These are phyloP conservation scores for Pythium coloratum DNA, from an alignment of 352 stramenopile species.

Conservation along the genomic window DNA sequence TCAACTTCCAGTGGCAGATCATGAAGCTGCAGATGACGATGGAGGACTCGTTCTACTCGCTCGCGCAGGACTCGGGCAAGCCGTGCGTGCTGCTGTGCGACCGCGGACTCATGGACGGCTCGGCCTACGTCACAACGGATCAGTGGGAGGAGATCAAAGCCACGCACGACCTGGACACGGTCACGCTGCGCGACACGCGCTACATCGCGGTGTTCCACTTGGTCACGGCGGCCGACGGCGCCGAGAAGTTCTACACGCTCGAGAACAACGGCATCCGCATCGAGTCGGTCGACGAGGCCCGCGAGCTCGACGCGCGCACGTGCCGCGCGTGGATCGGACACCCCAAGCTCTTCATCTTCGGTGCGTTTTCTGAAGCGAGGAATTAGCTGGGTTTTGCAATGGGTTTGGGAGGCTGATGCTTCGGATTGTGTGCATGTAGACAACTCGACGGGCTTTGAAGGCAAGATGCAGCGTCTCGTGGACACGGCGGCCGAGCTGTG, in stretches of 20 bases:
- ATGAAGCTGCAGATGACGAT: slow-evolving; percentile 83
- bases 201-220: slow-evolving; percentile 90
- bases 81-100: slow-evolving; percentile 95
- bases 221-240: slow-evolving; percentile 91
- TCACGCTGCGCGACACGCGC: slow-evolving; percentile 82
- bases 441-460: slow-evolving; percentile 82
- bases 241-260: slow-evolving; percentile 95
- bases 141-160: slow-evolving; percentile 89
- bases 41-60: slow-evolving; percentile 82
- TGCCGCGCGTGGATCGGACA: slow-evolving; percentile 82
- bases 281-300: slow-evolving; percentile 92
- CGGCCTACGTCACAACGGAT: slow-evolving; percentile 91
- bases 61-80: slow-evolving; percentile 78
- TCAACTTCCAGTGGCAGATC: slow-evolving; percentile 90
- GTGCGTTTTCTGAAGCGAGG: slow-evolving; percentile 28
- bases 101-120: slow-evolving; percentile 94
- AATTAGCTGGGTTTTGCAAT: slow-evolving; percentile 6
- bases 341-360: slow-evolving; percentile 84
- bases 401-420: background rate
- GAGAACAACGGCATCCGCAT: slow-evolving; percentile 96
- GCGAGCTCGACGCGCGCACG: slow-evolving; percentile 82
- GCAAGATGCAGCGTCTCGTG: slow-evolving; percentile 88
- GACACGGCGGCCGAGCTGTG: slow-evolving; percentile 71
- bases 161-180: slow-evolving; percentile 79
- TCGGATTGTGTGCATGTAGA: slow-evolving; percentile 32